Evolutionary conservation across 2,329 filamentous ascomycete species (phyloP), one percentile per base, ranked within the genome.

Genomic region (Endothia cerciana): DNA sequence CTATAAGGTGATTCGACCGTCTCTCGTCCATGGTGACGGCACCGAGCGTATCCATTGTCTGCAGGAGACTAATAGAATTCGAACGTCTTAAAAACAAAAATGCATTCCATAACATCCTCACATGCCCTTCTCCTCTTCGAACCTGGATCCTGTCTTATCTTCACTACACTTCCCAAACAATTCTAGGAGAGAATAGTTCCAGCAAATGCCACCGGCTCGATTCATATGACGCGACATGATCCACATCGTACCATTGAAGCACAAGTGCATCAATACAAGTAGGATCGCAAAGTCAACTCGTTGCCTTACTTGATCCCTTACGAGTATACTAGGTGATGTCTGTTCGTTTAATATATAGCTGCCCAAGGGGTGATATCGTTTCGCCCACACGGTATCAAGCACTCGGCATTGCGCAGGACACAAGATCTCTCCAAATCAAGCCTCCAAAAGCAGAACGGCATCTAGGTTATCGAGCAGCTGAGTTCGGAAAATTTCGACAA

Each of bases 401-500:
- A 43, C 17, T 19, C 15, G 19, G 41, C 41, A 43, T 2, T 43
- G 41, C 41, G 41, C 19, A 43, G 17, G n/a, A 22, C 45, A 22
- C 45, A 3, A 47, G 11, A 49, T n/a, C 8, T 22, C n/a, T 10
- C 22, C 43, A n/a, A 11, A 22, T 13, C n/a, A n/a, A n/a, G n/a
- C n/a, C n/a, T n/a, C n/a, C n/a, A n/a, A 36, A 5, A 5, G 4
- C 33, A 36, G 33, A 36, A 36, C 33, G 10, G 33, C 45, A 49
- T 47, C 4, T 10, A 25, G n/a, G 10, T 28, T 4, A 22, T n/a
- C 22, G n/a, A 25, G 22, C n/a, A 49, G 22, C 45, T 25, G 19
- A 25, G 7, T 25, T 5, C 47, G 47, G 47, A 51, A 25, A 64
- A 40, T 38, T 41, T 56, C 41, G 40, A n/a, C 11, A 62, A 62